These are phyloP conservation scores for Claviceps pusilla DNA, from an alignment of 2,329 filamentous ascomycete genomes.

Conservation along the genomic window DNA sequence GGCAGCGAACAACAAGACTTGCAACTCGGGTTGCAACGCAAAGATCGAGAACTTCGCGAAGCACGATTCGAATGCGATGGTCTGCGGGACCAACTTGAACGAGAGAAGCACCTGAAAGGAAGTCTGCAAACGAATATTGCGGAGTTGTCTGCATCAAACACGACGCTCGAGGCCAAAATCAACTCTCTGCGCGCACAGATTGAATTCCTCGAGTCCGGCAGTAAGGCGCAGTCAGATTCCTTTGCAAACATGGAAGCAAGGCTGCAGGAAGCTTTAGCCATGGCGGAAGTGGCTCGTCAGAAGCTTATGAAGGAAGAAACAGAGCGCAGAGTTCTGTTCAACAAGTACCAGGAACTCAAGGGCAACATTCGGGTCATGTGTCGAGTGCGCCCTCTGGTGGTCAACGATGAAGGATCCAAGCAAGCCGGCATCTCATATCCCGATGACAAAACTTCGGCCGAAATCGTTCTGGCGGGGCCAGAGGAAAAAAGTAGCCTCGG, in stretches of 20 bases:
- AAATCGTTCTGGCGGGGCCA: slow-evolving; percentile 69
- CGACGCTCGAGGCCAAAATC: slow-evolving; percentile 58
- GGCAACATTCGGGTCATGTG: slow-evolving; percentile 99
- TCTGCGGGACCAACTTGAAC: slow-evolving; percentile 36
- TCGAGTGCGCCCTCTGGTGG: slow-evolving; percentile 60
- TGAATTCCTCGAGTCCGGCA: slow-evolving; percentile 79
- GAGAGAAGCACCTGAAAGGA: slow-evolving; percentile 49
- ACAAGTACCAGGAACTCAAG: slow-evolving; percentile 94
- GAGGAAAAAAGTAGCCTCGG: slow-evolving; percentile 73
- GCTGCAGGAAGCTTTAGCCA: slow-evolving; percentile 60
- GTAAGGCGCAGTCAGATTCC: slow-evolving; percentile 72
- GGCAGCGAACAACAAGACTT: slow-evolving; percentile 37
- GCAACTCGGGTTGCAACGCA: slow-evolving; percentile 30
- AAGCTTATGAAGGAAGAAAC: slow-evolving; percentile 88
- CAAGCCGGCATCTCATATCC: slow-evolving; percentile 67
- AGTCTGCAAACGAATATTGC: slow-evolving; percentile 36
- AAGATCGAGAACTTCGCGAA: slow-evolving; percentile 40
- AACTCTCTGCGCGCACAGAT: slow-evolving; percentile 67
- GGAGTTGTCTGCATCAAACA: slow-evolving; percentile 44
- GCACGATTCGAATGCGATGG: slow-evolving; percentile 29
- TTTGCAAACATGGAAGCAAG: slow-evolving; percentile 69
- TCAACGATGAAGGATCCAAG: slow-evolving; percentile 43
- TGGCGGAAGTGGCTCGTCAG: slow-evolving; percentile 55
- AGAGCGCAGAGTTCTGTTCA: slow-evolving; percentile 79
- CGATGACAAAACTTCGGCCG: slow-evolving; percentile 69